Evolutionary conservation across 2,329 filamentous ascomycete species (phyloP), one percentile per base, ranked within the genome.

Genomic region (Alternaria longipes): DNA sequence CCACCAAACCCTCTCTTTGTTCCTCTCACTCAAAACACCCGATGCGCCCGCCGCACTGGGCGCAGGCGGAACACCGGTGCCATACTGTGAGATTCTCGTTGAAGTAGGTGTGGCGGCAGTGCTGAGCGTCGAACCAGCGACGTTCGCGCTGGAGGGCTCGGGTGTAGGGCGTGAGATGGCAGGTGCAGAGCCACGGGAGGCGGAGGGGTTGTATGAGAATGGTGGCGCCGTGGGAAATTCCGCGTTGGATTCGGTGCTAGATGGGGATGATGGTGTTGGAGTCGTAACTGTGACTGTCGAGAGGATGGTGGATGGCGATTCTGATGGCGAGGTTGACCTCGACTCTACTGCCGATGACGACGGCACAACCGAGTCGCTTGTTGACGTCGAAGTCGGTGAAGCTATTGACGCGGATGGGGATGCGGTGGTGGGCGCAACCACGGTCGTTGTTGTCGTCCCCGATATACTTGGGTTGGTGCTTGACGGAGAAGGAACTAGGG

Each of bases 1-100:
- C 75, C 75, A 77, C 74, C 75, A 77, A 0, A 76, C 74, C 46
- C 53, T 63, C 53, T 76, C 73, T 22, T 70, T 72, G 2, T 52
- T 57, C 28, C 50, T 59, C 1, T 50, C 24, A 18, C 53, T 54
- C 11, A 66, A 6, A 8, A 46, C 40, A 5, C 46, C 60, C 6
- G 63, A 58, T 5, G 62, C 62, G 8, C 68, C 68, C 28, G 60
- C 63, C 12, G 67, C 67, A 28, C 65, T 71, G 5, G 74, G 74
- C n/a, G 74, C 74, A 38, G 69, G 72, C 14, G 74, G 74, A 22
- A 69, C 67, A 1, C 56, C 66, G 1, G 71, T 73, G 9, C 36
- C 36, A 20, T 58, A 49, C 20, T 63, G 57, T 34, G 71, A 20
- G 11, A 32, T 65, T 5, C 40, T 40, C 8, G 66, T 62, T 12